Evolutionary conservation across 2,329 filamentous ascomycete genomes (phyloP), one percentile per base, ranked within the genome.

Genomic region (Neopestalotiopsis sp.): DNA sequence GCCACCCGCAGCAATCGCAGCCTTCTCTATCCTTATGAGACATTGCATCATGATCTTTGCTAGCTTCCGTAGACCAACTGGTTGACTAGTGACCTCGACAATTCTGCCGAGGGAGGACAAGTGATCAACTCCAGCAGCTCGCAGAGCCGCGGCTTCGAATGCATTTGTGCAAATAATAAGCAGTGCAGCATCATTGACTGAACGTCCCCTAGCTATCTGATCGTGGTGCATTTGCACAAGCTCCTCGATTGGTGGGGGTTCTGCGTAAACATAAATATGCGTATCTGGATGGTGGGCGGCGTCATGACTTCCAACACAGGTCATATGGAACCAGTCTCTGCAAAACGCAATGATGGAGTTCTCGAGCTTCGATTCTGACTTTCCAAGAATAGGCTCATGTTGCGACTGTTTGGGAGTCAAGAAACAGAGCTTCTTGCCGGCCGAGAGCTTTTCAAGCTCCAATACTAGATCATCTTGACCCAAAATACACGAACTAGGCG

Each of bases 141-240:
- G 68, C 24, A 74, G 58, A 1, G 73, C 73, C 3, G 73, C 73
- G 5, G 73, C 72, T 67, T 74, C 73, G 32, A 73, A 74, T 6
- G 72, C 70, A 58, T 74, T 74, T 24, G 73, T 74, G 24, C 72
- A 74, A 7, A 74, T 71, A 14, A 74, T 71, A 30, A 74, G 68
- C 24, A 73, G 62, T 45, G 73, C 73, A 12, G 71, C 68, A 32
- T 72, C 66, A 59, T 68, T 71, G 10, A 63, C 59, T 30, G 68
- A 56, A 9, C 42, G 12, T 13, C 71, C 71, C 49, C 56, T 67
- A 24, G 68, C 65, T 49, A 65, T 72, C 17, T 70, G 65, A 1
- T 70, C 58, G 2, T 67, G 24, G 40, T 74, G 72, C 59, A 71
- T 65, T 6, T 38, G 49, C 4, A 74, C 42, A 3, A 74, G 67